A percentile compares a stretch with the other conserved stretches of the same genome.
phyloP scores from a whole-genome alignment of 352 stramenopile species.

The Globisporangium canariense region DNA sequence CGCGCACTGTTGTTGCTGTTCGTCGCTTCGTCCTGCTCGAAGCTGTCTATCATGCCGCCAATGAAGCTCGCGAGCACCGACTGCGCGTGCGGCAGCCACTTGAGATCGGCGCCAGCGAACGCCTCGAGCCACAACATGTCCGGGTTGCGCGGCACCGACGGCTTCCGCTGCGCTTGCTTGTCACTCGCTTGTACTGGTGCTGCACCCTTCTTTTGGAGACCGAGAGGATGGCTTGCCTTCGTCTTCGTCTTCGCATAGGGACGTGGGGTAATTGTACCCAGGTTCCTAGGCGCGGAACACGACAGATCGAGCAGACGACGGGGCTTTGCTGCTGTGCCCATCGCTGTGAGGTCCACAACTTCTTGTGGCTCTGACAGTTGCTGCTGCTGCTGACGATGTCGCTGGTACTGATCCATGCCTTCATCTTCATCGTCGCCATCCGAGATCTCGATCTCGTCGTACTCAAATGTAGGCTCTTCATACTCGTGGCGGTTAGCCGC shows the following conservation, averaged over 20 bases:
- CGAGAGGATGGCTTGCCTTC: not conserved
- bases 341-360: conserved; percentile 1
- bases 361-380: not conserved
- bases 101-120: conserved; percentile 28
- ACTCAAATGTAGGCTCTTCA: conserved; percentile 8
- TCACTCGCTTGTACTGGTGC: not conserved
- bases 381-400: not conserved
- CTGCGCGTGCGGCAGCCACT: conserved; percentile 34
- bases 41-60: conserved; percentile 31
- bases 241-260: conserved; percentile 1
- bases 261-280: not conserved
- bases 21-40: conserved; percentile 28
- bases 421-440: conserved; percentile 19
- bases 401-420: not conserved
- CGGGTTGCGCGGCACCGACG: conserved; percentile 17
- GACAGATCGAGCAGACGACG: not conserved
- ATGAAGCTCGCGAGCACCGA: conserved; percentile 36
- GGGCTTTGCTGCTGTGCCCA: not conserved
- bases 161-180: not conserved
- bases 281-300: not conserved
- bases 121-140: conserved; percentile 33
- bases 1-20: not conserved
- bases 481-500: conserved; percentile 11
- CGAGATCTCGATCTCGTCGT: conserved; percentile 15
- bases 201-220: not conserved